These are phyloP conservation scores for Podaxis mareebaensis DNA, from an alignment of 768 basidiomycete genomes.

Conservation along the genomic window DNA sequence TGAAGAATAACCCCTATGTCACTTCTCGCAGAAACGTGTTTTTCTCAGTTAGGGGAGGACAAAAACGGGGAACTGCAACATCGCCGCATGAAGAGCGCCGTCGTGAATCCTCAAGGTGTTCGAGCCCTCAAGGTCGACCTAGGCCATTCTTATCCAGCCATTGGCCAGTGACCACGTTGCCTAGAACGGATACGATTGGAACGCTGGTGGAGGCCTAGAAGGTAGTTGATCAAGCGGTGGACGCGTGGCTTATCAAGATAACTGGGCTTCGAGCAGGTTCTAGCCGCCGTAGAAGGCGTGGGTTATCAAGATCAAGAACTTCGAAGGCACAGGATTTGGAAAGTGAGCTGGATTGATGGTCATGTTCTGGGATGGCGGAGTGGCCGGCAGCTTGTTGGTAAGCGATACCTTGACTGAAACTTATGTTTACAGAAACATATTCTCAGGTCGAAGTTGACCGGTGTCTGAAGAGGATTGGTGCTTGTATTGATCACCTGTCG, in stretches of 20 bases:
- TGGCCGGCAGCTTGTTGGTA: neutral
- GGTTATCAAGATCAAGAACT: slow-evolving; percentile 5
- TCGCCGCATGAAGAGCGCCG: too few relatives aligned
- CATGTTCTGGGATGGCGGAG: neutral
- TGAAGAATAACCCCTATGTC: neutral
- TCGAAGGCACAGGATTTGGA: slow-evolving; percentile 8
- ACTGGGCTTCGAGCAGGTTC: slow-evolving; percentile 1
- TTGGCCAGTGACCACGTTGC: neutral
- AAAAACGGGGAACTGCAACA: too few relatives aligned
- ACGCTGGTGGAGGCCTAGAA: neutral
- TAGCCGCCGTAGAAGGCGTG: slow-evolving; percentile 15
- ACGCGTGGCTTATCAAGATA: slow-evolving; percentile 12
- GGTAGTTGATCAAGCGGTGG: slow-evolving; percentile 3
- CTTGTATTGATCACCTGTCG: neutral
- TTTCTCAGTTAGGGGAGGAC: too few relatives aligned
- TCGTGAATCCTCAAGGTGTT: too few relatives aligned
- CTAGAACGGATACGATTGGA: neutral
- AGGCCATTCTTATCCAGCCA: neutral
- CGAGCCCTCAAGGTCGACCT: neutral
- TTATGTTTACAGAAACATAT: neutral
- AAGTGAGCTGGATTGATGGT: slow-evolving; percentile 12
- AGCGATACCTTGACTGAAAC: neutral
- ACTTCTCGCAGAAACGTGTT: neutral
- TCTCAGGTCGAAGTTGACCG: slow-evolving; percentile 3
- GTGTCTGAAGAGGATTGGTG: neutral